A percentile compares a stretch with the other conserved stretches of the same genome.
These are phyloP conservation scores for Papiliotrema fonsecae DNA, from an alignment of 1,284 basidiomycete species.

Conservation along the genomic window DNA sequence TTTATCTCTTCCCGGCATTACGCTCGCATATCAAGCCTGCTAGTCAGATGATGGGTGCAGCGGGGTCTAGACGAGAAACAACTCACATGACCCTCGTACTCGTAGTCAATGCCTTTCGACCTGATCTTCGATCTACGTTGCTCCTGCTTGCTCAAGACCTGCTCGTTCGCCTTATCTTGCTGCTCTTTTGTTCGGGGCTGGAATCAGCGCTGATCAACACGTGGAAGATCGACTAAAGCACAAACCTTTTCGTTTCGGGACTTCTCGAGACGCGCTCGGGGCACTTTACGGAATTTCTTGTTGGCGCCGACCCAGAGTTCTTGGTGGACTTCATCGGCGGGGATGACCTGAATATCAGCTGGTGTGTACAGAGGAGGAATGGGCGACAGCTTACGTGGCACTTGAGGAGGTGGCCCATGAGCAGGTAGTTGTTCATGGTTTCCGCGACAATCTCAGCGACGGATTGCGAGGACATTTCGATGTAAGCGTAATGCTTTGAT, in stretches of 20 bases:
- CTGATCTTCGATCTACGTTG: slow-evolving; percentile 73
- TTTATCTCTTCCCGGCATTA: too few species aligned
- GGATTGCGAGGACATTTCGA: slow-evolving; percentile 84
- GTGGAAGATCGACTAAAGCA: slow-evolving; percentile 4
- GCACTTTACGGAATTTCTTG: slow-evolving; percentile 77
- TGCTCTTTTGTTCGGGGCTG: slow-evolving; percentile 73
- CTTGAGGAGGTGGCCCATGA: slow-evolving; percentile 86
- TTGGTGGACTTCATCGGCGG: slow-evolving; percentile 83
- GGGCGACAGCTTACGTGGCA: slow-evolving; percentile 57
- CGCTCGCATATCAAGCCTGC: background rate
- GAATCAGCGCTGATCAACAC: slow-evolving; percentile 1
- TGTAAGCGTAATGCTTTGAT: slow-evolving; percentile 94
- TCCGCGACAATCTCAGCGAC: slow-evolving; percentile 95
- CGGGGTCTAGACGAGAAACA: too few species aligned
- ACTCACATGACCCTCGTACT: slow-evolving; percentile 59
- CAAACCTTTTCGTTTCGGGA: slow-evolving; percentile 74
- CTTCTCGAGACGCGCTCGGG: slow-evolving; percentile 66
- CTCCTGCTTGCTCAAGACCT: slow-evolving; percentile 72
- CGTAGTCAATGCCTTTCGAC: slow-evolving; percentile 81
- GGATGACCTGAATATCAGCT: slow-evolving; percentile 54
- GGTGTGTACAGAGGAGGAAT: background rate
- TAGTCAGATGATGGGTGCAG: too few species aligned
- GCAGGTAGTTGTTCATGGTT: slow-evolving; percentile 98
- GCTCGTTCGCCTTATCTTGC: slow-evolving; percentile 61
- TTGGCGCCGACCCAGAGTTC: slow-evolving; percentile 97